Base-by-base conservation (phyloP, 169 alveolate species). In the Neospora caninum region DNA sequence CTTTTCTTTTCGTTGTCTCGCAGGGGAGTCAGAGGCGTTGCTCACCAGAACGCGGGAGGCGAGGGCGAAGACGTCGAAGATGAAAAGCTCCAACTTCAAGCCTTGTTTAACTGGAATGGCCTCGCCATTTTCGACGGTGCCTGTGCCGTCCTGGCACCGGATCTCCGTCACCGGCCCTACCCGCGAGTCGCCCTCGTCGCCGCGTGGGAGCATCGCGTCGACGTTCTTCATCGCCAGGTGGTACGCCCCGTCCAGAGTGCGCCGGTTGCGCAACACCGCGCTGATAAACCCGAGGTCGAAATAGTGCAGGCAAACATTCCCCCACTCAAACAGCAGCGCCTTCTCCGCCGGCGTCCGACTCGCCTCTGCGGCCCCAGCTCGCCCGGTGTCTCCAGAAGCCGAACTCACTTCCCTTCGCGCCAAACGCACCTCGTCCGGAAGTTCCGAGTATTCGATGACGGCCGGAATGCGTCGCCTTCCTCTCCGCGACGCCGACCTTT, bases 301-400 rank as follows among this genome's bases (percentile, higher is more conserved):
- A 41, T 88, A 88, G 67, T 88, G 93, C 88, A 88, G 58, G 87
- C 93, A 88, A 73, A 42, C 69, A 42, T 88, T 88, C 13, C 73
- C 93, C 88, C 87, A 88, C 43, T 13, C 64, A 42, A n/a, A 88
- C 53, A 36, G 80, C 1, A 73, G 84, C 27, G 39, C 42, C 42
- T 31, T 22, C 39, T 73, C 42, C 84, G 18, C 2, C 45, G 10
- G 41, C 42, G 4, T 31, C 84, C 13, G n/a, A 6, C 80, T n/a
- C 18, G 34, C 29, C 13, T 69, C 80, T 29, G n/a, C 31, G 41
- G 29, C 80, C 38, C 10, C 80, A 20, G 34, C 41, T 69, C 41
- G 80, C 80, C 10, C 9, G 41, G 80, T 69, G 31, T n/a, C 80
- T 25, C 80, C 80, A 6, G 80, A 25, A 29, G 41, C 9, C 80